These are phyloP conservation scores for Penicillium crystallinum DNA, from an alignment of 495 filamentous ascomycete genomes.

Conservation along the genomic window DNA sequence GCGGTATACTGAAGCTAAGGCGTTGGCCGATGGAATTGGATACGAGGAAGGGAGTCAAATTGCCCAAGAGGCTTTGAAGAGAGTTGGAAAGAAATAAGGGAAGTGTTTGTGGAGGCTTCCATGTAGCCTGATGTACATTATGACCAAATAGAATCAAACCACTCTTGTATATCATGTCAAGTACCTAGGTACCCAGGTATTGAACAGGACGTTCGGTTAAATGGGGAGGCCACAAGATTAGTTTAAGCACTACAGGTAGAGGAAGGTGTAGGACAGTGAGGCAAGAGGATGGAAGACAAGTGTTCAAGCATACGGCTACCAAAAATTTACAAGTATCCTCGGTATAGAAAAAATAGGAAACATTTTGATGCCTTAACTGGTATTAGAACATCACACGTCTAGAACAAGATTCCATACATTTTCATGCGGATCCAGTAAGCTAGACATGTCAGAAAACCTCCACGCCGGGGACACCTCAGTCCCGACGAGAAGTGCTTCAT, in stretches of 20 bases:
- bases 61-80: slow-evolving; percentile 45
- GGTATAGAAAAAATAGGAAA: slow-evolving; percentile 27
- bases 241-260: neutral
- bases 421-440: slow-evolving; percentile 34
- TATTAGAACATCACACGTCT: slow-evolving; percentile 43
- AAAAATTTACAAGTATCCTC: neutral
- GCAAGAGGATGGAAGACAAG: neutral
- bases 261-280: neutral
- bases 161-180: slow-evolving; percentile 1
- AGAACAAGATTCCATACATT: slow-evolving; percentile 37
- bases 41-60: slow-evolving; percentile 59
- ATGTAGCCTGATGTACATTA: slow-evolving; percentile 17
- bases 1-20: slow-evolving; percentile 54
- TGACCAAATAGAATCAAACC: slow-evolving; percentile 11
- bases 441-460: slow-evolving; percentile 38
- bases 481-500: slow-evolving; percentile 36
- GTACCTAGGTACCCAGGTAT: no score
- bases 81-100: slow-evolving; percentile 33
- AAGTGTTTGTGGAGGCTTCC: neutral
- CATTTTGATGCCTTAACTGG: slow-evolving; percentile 39
- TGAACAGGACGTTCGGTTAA: no score
- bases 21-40: slow-evolving; percentile 55
- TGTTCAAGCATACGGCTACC: neutral
- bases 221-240: neutral
- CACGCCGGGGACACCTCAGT: slow-evolving; percentile 11